A percentile compares a stretch with the other conserved stretches of the same genome.
Conservation (phyloP, 306 rosid genomes). For the Pterocarpus santalinus region DNA sequence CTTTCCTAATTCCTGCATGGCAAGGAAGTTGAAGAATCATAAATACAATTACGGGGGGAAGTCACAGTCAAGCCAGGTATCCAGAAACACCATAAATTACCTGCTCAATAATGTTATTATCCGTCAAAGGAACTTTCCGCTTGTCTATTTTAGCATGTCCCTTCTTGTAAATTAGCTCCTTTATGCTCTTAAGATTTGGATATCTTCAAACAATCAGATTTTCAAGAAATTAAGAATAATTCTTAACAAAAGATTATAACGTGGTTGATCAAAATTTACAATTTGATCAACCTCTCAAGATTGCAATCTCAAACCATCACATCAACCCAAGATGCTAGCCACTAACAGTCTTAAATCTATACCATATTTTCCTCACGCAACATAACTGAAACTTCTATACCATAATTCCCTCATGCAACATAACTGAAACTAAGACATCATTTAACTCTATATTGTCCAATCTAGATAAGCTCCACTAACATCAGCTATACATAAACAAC, state of each 20-base stretch:
- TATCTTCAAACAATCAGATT: constrained; percentile 58
- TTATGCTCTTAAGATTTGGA: constrained; percentile 81
- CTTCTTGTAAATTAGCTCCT: constrained; percentile 82
- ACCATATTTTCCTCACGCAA: not conserved
- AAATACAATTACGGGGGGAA: not conserved
- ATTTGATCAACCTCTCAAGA: too few relatives aligned
- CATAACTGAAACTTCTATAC: not conserved
- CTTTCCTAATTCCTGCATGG: constrained; percentile 73
- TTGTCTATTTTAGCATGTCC: constrained; percentile 67
- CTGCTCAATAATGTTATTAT: constrained; percentile 85
- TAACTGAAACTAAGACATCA: not conserved
- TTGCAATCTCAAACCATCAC: too few relatives aligned
- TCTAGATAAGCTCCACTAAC: too few relatives aligned
- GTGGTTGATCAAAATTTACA: too few relatives aligned
- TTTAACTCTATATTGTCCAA: too few relatives aligned
- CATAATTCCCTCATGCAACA: not conserved
- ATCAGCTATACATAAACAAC: not conserved
- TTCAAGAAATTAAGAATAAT: constrained; percentile 27
- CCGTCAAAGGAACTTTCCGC: constrained; percentile 87
- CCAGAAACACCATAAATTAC: constrained; percentile 46
- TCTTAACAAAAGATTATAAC: not conserved
- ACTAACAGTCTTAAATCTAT: too few relatives aligned
- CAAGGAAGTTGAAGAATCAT: constrained; percentile 22
- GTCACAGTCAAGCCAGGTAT: constrained; percentile 18
- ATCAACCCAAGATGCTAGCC: too few relatives aligned